A percentile compares a stretch with the other conserved stretches of the same genome.
phyloP scores from a whole-genome alignment of 345 rosid genomes.

The Kandelia obovata region DNA sequence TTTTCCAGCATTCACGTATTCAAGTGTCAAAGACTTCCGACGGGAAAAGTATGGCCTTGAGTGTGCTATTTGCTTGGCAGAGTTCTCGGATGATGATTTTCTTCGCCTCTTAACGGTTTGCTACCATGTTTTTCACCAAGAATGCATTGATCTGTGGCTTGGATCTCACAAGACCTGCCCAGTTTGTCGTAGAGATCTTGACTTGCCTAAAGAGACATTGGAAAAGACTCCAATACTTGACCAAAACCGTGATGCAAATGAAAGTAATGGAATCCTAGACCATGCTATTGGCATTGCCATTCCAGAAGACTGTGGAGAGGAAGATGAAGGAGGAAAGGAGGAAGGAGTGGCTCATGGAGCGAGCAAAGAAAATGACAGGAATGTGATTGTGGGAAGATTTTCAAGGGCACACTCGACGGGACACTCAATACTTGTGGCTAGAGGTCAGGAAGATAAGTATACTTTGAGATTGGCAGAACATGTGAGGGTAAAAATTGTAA shows the following conservation, averaged over 20 bases:
- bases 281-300: constrained; percentile 36
- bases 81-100: constrained; percentile 56
- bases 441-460: constrained; percentile 47
- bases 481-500: constrained; percentile 41
- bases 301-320: constrained; percentile 26
- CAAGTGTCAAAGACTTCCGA: constrained; percentile 55
- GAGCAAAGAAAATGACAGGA: not conserved
- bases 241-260: constrained; percentile 9
- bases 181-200: constrained; percentile 71
- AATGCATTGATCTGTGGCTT: constrained; percentile 87
- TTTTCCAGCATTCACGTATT: constrained; percentile 61
- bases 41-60: constrained; percentile 59
- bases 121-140: constrained; percentile 77
- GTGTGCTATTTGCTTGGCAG: constrained; percentile 74
- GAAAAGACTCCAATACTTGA: constrained; percentile 29
- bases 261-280: constrained; percentile 6
- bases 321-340: constrained; percentile 18
- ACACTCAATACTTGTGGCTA: constrained; percentile 46
- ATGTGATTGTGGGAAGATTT: constrained; percentile 32
- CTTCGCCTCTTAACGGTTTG: constrained; percentile 69
- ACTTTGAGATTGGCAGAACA: constrained; percentile 54
- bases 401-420: constrained; percentile 74
- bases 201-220: constrained; percentile 36
- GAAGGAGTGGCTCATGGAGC: not conserved
- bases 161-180: constrained; percentile 72